Evolutionary conservation across 352 stramenopile species (phyloP).

Genomic region (Phytophthora aleatoria): DNA sequence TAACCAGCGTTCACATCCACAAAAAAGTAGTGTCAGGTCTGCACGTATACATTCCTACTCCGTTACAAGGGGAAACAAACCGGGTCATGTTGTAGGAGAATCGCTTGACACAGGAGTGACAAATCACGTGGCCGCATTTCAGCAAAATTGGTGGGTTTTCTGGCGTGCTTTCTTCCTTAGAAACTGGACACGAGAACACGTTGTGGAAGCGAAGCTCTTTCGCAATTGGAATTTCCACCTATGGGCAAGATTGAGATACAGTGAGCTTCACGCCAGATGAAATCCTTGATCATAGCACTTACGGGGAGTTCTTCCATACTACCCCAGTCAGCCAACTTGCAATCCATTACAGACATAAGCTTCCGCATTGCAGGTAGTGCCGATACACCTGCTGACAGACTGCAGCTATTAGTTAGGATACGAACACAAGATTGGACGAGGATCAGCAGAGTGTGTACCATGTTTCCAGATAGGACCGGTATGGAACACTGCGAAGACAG

Average conservation of each 20-base stretch:
- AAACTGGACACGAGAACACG: constrained; percentile 88
- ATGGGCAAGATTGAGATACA: neutral
- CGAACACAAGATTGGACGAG: neutral
- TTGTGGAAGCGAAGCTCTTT: constrained; percentile 88
- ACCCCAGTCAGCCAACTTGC: constrained; percentile 76
- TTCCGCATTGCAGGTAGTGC: constrained; percentile 82
- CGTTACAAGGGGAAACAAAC: constrained; percentile 32
- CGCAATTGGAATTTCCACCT: constrained; percentile 80
- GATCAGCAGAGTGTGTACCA: constrained; percentile 42
- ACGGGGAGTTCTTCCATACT: constrained; percentile 78
- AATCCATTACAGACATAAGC: constrained; percentile 78
- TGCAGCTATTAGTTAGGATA: constrained; percentile 26
- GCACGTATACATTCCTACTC: neutral
- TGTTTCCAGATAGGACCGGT: constrained; percentile 74
- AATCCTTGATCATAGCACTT: constrained; percentile 8
- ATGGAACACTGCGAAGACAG: constrained; percentile 68
- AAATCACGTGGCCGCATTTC: constrained; percentile 89
- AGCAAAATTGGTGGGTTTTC: constrained; percentile 85
- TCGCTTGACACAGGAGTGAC: constrained; percentile 77
- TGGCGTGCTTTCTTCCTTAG: constrained; percentile 86
- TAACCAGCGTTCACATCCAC: constrained; percentile 3
- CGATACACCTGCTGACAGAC: constrained; percentile 69
- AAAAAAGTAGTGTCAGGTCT: constrained; percentile 12
- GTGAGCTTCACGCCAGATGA: constrained; percentile 1
- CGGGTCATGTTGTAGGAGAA: constrained; percentile 84